Conservation (phyloP, 352 stramenopile species). For the Pythium insidiosum region DNA sequence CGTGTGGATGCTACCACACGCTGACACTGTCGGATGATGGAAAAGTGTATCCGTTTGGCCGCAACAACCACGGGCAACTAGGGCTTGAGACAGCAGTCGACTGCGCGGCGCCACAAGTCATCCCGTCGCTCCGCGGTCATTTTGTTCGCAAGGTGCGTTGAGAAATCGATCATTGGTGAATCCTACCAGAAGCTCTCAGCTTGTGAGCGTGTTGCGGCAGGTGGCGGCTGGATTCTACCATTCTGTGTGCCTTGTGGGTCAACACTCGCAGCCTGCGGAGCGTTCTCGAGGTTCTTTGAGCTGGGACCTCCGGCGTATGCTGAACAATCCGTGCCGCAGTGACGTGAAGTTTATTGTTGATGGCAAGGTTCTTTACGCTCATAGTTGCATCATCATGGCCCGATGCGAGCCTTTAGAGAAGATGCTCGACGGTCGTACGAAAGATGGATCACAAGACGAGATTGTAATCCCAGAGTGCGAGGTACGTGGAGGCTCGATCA, state of each 20-base stretch:
- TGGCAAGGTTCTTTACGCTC: constrained; percentile 51
- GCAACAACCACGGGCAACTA: constrained; percentile 93
- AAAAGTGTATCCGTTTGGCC: constrained; percentile 88
- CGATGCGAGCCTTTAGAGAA: constrained; percentile 85
- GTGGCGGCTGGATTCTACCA: constrained; percentile 92
- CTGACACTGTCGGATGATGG: constrained; percentile 75
- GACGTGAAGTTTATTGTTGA: constrained; percentile 85
- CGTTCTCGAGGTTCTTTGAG: constrained; percentile 29
- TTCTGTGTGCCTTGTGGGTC: constrained; percentile 52
- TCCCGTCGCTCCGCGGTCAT: constrained; percentile 46
- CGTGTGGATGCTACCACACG: constrained; percentile 84
- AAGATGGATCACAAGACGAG: constrained; percentile 52
- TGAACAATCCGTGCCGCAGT: constrained; percentile 78
- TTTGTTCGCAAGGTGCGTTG: constrained; percentile 56
- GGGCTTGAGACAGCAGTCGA: constrained; percentile 68
- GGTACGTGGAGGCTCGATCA: constrained; percentile 18
- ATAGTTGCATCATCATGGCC: constrained; percentile 84
- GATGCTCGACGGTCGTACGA: constrained; percentile 87
- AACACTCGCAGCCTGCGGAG: no score
- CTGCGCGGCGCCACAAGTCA: constrained; percentile 65
- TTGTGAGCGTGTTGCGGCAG: constrained; percentile 24
- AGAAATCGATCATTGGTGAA: no score
- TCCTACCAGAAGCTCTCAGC: no score
- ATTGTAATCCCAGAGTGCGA: constrained; percentile 74
- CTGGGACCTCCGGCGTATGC: constrained; percentile 62